Percentiles rank a stretch among this genome's conserved stretches.
Conservation (phyloP, 2,329 filamentous ascomycete genomes). For the Fusarium tuaranense region DNA sequence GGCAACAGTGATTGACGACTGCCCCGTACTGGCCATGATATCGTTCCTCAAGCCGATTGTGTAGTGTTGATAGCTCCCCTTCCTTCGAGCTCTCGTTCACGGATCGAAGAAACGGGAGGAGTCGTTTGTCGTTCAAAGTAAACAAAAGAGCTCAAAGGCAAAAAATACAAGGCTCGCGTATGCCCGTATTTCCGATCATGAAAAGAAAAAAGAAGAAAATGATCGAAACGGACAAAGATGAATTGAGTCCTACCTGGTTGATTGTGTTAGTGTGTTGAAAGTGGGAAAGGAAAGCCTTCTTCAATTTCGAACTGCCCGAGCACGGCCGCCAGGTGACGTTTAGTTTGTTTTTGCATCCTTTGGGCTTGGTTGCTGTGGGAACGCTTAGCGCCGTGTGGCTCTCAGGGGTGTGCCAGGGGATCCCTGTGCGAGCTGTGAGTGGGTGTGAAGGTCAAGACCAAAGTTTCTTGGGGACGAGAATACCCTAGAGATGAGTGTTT, state of each 20-base stretch:
- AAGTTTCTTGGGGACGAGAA: constrained; percentile 3
- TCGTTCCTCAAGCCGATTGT: neutral
- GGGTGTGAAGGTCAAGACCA: neutral
- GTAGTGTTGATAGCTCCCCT: neutral
- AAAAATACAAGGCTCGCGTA: constrained; percentile 33
- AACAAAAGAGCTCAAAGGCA: constrained; percentile 35
- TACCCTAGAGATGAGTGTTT: constrained; percentile 16
- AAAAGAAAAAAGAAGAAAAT: constrained; percentile 30
- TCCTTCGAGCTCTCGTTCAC: constrained; percentile 12
- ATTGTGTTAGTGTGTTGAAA: constrained; percentile 33
- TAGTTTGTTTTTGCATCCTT: constrained; percentile 37
- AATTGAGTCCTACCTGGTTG: constrained; percentile 14
- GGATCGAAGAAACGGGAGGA: neutral
- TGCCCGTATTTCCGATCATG: constrained; percentile 30
- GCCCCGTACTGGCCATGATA: constrained; percentile 45
- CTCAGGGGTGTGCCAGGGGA: constrained; percentile 30
- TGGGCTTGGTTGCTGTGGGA: constrained; percentile 39
- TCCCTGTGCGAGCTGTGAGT: constrained; percentile 8
- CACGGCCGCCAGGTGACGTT: constrained; percentile 41
- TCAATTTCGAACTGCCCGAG: constrained; percentile 26
- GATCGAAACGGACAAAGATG: constrained; percentile 45
- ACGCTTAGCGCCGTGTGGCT: constrained; percentile 24
- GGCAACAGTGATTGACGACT: constrained; percentile 70
- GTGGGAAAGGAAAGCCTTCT: constrained; percentile 2
- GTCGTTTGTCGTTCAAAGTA: constrained; percentile 27